Base-by-base conservation (phyloP, 2,329 filamentous ascomycete genomes). In the Fusarium poae region DNA sequence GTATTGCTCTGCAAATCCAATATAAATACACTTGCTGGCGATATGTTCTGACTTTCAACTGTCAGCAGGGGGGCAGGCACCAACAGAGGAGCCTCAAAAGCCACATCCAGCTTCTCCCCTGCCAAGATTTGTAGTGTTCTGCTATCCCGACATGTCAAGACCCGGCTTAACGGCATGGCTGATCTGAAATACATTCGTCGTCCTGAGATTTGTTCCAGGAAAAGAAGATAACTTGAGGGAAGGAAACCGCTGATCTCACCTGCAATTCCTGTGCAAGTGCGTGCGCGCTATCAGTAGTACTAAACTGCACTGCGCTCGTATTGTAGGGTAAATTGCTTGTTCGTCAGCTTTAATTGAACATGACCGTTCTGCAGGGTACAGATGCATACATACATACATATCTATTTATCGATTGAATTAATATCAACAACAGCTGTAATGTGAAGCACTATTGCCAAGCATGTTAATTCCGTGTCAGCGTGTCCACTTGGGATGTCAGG, bases 51-150 rank as follows among this genome's bases (percentile, higher is more conserved):
- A 16, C 25, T 27, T 37, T 37, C 16, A 27, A 35, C n/a, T 21
- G 15, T 37, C 30, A 25, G 37, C 40, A 66, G 43, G 50, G 42
- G 52, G 15, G 23, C 25, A 39, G 42, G 53, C n/a, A 56, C 51
- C 46, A 20, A 30, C 21, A 29, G 50, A 30, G 25, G 45, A 54
- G 52, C 52, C 62, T 67, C 53, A 55, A 49, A 45, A 62, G 57
- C 66, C 62, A 64, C 43, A 35, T 53, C 32, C 66, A 49, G 48
- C 48, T 29, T 55, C 49, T 63, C 62, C 66, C 62, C 67, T 67
- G 62, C 62, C 67, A 62, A 69, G 57, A 55, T 52, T 59, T 27
- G 27, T 57, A 42, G 45, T 51, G 43, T 45, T 60, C 32, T 51
- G 53, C 40, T 39, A 34, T 40, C 40, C 43, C 37, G 20, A 44